Conservation (phyloP, 179 eudicot genomes). For the Nepenthes alata region DNA sequence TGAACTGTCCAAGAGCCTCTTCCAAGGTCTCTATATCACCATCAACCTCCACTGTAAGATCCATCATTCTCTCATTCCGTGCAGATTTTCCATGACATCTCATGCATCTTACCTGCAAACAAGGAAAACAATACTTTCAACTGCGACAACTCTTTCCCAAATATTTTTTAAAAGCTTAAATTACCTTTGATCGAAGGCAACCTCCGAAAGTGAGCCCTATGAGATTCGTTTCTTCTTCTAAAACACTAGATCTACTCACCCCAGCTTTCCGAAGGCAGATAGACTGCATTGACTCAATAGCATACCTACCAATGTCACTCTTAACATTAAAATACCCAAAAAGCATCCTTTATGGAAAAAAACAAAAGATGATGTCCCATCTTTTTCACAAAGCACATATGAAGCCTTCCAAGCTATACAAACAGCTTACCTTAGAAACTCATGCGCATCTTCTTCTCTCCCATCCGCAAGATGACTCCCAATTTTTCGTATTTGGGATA, state of each 20-base stretch:
- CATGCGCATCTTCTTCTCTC: slow-evolving; percentile 93
- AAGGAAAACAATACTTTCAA: neutral
- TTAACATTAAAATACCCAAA: neutral
- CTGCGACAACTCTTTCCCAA: neutral
- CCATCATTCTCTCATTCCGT: slow-evolving; percentile 77
- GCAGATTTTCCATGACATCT: slow-evolving; percentile 69
- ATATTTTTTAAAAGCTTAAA: neutral
- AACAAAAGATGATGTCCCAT: neutral
- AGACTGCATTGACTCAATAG: slow-evolving; percentile 71
- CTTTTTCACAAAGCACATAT: neutral
- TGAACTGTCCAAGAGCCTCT: slow-evolving; percentile 61
- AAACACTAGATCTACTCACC: slow-evolving; percentile 26
- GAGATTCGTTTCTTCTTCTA: slow-evolving; percentile 70
- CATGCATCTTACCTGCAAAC: slow-evolving; percentile 62
- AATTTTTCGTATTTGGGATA: slow-evolving; percentile 56
- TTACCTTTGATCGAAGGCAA: slow-evolving; percentile 82
- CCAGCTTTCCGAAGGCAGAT: slow-evolving; percentile 64
- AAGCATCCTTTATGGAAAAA: neutral
- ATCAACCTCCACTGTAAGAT: slow-evolving; percentile 76
- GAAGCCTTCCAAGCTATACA: neutral
- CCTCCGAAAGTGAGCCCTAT: slow-evolving; percentile 90
- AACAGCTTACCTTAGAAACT: slow-evolving; percentile 58
- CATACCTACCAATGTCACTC: slow-evolving; percentile 42
- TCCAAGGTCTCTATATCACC: slow-evolving; percentile 77
- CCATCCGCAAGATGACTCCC: slow-evolving; percentile 69